Percentiles rank a stretch among this genome's conserved stretches.
Evolutionary conservation across 352 stramenopile genomes (phyloP).

Genomic region (Globisporangium iwayamae): DNA sequence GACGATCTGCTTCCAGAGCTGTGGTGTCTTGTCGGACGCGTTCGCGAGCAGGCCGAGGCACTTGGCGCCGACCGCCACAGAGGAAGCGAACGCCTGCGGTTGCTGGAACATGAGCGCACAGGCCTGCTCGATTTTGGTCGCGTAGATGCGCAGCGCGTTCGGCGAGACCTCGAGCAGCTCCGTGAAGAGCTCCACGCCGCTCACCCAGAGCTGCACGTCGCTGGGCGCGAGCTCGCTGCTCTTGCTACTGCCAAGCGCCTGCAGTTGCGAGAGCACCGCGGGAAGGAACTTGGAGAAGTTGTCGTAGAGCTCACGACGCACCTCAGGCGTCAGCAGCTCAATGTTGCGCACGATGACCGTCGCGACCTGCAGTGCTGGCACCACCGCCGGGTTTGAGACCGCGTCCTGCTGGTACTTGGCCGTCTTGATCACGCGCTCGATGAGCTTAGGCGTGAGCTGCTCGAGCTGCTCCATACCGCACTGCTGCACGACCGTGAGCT

Average conservation of each 20-base stretch:
- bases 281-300: constrained; percentile 58
- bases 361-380: constrained; percentile 40
- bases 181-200: constrained; percentile 39
- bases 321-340: constrained; percentile 50
- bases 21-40: constrained; percentile 57
- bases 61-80: constrained; percentile 22
- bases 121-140: constrained; percentile 62
- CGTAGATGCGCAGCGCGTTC: constrained; percentile 50
- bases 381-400: constrained; percentile 21
- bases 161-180: constrained; percentile 49
- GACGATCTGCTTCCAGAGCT: constrained; percentile 62
- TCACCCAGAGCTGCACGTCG: constrained; percentile 27
- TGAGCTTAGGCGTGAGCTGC: constrained; percentile 43
- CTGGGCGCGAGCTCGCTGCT: constrained; percentile 18
- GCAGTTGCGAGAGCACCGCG: constrained; percentile 39
- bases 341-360: constrained; percentile 43
- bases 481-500: constrained; percentile 56
- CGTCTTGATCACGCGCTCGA: constrained; percentile 62
- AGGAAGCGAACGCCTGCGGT: constrained; percentile 22
- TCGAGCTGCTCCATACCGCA: constrained; percentile 61
- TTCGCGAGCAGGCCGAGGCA: constrained; percentile 56
- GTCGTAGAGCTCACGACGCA: constrained; percentile 59
- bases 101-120: constrained; percentile 32
- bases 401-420: constrained; percentile 55
- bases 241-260: constrained; percentile 26